Evolutionary conservation across 139 green algal genomes (phyloP).

Genomic region (Trebouxia sp.): DNA sequence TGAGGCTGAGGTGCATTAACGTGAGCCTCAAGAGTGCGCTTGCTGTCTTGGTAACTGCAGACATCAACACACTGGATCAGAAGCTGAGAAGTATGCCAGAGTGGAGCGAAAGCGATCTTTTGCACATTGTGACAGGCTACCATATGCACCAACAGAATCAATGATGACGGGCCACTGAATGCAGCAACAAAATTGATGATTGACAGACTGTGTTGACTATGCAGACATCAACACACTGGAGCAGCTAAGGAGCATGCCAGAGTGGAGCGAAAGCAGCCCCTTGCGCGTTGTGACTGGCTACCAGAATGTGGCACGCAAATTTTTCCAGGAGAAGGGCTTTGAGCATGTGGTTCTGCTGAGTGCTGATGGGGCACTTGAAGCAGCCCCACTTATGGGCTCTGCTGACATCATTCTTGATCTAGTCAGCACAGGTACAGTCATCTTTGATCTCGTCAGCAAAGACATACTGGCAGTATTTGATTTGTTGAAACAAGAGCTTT

Average conservation of each 20-base stretch:
- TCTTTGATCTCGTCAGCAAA: neutral
- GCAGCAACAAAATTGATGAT: too few relatives aligned
- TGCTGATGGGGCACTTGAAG: constrained; percentile 94
- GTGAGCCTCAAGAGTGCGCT: too few relatives aligned
- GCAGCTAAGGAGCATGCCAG: constrained; percentile 74
- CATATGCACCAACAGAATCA: too few relatives aligned
- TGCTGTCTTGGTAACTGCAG: too few relatives aligned
- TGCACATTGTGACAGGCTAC: too few relatives aligned
- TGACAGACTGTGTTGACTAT: too few relatives aligned
- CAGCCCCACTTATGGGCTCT: constrained; percentile 93
- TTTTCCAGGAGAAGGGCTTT: constrained; percentile 87
- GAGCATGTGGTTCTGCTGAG: constrained; percentile 84
- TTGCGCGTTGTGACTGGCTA: constrained; percentile 82
- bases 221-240: constrained; percentile 73
- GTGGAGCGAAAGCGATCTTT: too few relatives aligned
- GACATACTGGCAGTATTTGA: neutral
- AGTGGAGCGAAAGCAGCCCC: constrained; percentile 78
- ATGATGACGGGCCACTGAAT: too few relatives aligned
- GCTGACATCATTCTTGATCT: constrained; percentile 99
- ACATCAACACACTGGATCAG: too few relatives aligned
- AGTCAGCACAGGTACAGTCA: constrained; percentile 45
- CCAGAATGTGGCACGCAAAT: constrained; percentile 70
- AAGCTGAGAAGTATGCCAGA: too few relatives aligned
- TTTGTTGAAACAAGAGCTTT: too few relatives aligned
- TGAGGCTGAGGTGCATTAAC: too few relatives aligned